A percentile compares a stretch with the other conserved stretches of the same genome.
phyloP scores from a whole-genome alignment of 2,329 filamentous ascomycete genomes.

The Fonsecaea multimorphosa region DNA sequence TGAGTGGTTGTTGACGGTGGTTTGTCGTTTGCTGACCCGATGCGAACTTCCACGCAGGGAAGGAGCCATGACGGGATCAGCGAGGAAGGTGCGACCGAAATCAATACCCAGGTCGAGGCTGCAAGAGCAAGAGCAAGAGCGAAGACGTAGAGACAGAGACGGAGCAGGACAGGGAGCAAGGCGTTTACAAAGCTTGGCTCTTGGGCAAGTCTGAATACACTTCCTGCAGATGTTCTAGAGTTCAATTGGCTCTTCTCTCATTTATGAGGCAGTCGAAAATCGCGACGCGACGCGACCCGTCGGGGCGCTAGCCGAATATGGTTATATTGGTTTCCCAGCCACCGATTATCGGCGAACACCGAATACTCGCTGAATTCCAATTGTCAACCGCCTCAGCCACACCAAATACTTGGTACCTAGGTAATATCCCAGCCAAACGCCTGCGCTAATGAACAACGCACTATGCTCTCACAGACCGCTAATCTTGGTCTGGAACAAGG shows the following conservation, averaged over 20 bases:
- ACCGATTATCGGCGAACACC: not conserved
- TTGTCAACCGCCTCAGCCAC: not conserved
- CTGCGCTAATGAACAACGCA: constrained; percentile 34
- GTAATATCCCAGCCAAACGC: constrained; percentile 31
- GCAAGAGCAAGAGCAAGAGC: not conserved
- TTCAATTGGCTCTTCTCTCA: not conserved
- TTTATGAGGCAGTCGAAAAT: constrained; percentile 7
- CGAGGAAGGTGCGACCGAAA: constrained; percentile 32
- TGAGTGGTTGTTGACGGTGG: constrained; percentile 26
- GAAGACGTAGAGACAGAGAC: not conserved
- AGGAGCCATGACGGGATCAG: constrained; percentile 31
- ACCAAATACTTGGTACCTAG: too few relatives aligned
- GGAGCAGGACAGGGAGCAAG: not conserved
- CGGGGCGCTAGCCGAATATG: constrained; percentile 18
- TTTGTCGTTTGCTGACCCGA: constrained; percentile 34
- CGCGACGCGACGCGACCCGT: constrained; percentile 16
- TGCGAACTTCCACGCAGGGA: constrained; percentile 26
- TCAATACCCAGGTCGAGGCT: not conserved
- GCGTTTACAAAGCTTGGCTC: not conserved
- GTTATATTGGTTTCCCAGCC: constrained; percentile 37
- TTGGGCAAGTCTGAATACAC: constrained; percentile 1
- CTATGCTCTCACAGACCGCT: constrained; percentile 18
- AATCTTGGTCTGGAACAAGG: constrained; percentile 30
- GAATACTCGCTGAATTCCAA: not conserved
- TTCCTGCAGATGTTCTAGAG: not conserved